Evolutionary conservation across 2,329 filamentous ascomycete genomes (phyloP).

Genomic region (Trichophaea hybrida): DNA sequence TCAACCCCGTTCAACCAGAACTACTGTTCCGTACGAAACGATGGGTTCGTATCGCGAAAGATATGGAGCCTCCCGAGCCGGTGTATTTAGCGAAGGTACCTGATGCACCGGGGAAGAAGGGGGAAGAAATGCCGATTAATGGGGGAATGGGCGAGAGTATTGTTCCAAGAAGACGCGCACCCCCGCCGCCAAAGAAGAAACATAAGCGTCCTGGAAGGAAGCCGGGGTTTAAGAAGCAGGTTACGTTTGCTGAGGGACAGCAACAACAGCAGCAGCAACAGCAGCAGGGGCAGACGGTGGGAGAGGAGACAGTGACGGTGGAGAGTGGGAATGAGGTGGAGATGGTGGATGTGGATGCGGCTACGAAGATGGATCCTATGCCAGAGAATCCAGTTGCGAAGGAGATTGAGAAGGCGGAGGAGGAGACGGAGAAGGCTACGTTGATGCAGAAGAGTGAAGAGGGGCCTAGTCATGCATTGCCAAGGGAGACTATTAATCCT

Average conservation of each 20-base stretch:
- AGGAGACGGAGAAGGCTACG: not conserved
- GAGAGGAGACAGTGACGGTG: not conserved
- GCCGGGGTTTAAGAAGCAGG: constrained; percentile 25
- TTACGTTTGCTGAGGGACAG: constrained; percentile 16
- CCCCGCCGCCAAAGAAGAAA: constrained; percentile 25
- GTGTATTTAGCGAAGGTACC: constrained; percentile 25
- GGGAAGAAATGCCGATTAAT: constrained; percentile 16
- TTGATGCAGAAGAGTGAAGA: constrained; percentile 3
- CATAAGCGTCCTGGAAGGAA: constrained; percentile 24
- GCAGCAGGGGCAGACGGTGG: not conserved
- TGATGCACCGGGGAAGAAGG: constrained; percentile 12
- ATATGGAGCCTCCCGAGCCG: constrained; percentile 23
- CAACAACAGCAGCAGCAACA: not conserved
- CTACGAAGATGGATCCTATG: constrained; percentile 3
- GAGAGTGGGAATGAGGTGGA: not conserved
- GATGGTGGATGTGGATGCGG: constrained; percentile 15
- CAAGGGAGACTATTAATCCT: not conserved
- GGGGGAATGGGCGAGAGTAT: constrained; percentile 16
- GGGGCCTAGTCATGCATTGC: not conserved
- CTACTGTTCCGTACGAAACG: constrained; percentile 26
- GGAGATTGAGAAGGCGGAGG: constrained; percentile 7
- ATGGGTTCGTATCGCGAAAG: constrained; percentile 24
- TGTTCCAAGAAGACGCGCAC: constrained; percentile 15
- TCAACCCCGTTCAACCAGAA: not conserved
- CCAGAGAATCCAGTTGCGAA: not conserved